Evolutionary conservation across 129 eudicot species (phyloP).

Genomic region (Helichrysum umbraculigerum): DNA sequence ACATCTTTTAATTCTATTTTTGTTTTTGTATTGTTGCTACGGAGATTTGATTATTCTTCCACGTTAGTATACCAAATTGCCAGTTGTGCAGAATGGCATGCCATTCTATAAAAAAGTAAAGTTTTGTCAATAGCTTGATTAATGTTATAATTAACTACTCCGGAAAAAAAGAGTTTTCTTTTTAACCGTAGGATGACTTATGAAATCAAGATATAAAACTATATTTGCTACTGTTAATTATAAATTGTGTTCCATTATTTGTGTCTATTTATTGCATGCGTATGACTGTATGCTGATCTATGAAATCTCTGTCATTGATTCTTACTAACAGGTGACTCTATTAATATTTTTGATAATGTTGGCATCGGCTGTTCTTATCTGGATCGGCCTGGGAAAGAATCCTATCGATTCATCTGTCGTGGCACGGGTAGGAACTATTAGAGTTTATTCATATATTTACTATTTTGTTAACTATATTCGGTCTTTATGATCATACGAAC

Average conservation of each 20-base stretch:
- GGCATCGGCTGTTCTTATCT: slow-evolving; percentile 70
- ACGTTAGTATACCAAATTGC: too few relatives aligned
- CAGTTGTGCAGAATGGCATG: not conserved
- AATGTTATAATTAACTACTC: not conserved
- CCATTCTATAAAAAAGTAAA: not conserved
- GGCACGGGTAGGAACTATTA: slow-evolving; percentile 66
- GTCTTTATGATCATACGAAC: not conserved
- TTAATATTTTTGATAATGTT: slow-evolving; percentile 66
- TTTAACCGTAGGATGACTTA: not conserved
- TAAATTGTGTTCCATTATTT: not conserved
- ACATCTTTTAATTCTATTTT: not conserved
- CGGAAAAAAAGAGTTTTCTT: too few relatives aligned
- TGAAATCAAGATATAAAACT: not conserved
- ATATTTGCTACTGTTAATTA: not conserved
- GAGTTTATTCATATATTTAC: slow-evolving; percentile 3
- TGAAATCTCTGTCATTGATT: slow-evolving; percentile 20
- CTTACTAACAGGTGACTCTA: slow-evolving; percentile 62
- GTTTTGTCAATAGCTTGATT: not conserved
- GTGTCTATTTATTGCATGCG: not conserved
- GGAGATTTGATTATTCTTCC: not conserved
- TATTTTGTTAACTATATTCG: not conserved
- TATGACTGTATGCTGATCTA: slow-evolving; percentile 13
- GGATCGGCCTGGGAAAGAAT: slow-evolving; percentile 84
- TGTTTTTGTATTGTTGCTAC: not conserved
- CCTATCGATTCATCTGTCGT: slow-evolving; percentile 71